phyloP scores from a whole-genome alignment of 768 basidiomycete genomes.

The Mycena floridula region DNA sequence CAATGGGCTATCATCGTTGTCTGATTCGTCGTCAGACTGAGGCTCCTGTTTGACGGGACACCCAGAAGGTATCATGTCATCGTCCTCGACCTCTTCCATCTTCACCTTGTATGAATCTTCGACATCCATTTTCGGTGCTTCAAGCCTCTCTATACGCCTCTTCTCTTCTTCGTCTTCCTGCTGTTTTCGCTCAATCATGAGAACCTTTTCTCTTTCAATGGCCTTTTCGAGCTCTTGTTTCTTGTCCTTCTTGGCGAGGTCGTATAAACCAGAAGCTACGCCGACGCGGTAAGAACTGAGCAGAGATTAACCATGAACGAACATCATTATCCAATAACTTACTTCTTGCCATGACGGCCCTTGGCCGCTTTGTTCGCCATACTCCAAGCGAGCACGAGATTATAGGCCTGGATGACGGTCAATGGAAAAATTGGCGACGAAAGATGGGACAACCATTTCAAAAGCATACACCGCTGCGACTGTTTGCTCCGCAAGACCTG shows the following conservation, averaged over 20 bases:
- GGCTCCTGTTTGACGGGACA: constrained; percentile 2
- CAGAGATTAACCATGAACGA: no score
- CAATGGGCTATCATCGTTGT: constrained; percentile 1
- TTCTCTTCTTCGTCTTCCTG: constrained; percentile 16
- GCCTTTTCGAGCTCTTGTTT: constrained; percentile 13
- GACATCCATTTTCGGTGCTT: constrained; percentile 7
- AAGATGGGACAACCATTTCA: constrained; percentile 6
- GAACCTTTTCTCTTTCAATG: constrained; percentile 12
- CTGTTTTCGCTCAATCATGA: constrained; percentile 11
- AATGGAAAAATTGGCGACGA: neutral
- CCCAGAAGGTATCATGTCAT: constrained; percentile 3
- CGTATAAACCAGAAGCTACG: constrained; percentile 11
- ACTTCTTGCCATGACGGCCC: constrained; percentile 17
- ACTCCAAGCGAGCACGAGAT: constrained; percentile 19
- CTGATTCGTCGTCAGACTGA: constrained; percentile 8
- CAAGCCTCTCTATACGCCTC: constrained; percentile 11
- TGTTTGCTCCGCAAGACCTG: constrained; percentile 19
- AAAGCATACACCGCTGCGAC: constrained; percentile 17
- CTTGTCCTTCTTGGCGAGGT: constrained; percentile 16
- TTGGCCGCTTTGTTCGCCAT: constrained; percentile 12
- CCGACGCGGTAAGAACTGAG: constrained; percentile 12
- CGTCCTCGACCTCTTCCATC: constrained; percentile 12
- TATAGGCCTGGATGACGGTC: constrained; percentile 13
- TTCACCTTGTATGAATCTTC: constrained; percentile 9
- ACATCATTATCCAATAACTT: neutral